Evolutionary conservation across 192 early-diverging fungal genomes (phyloP).

Genomic region (Mortierella alpina): DNA sequence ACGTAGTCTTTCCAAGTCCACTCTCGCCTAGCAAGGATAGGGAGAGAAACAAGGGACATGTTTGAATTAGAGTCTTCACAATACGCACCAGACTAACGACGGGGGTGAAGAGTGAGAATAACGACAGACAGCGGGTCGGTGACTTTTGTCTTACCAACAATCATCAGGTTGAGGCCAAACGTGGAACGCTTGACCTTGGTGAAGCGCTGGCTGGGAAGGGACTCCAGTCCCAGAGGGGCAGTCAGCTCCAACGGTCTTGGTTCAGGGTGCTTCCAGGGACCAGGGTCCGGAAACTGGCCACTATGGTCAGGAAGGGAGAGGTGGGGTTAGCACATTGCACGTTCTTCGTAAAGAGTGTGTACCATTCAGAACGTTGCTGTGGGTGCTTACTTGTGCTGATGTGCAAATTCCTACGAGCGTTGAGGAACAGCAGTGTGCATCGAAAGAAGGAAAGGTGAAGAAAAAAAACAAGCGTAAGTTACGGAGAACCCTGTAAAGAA

Average conservation of each 20-base stretch:
- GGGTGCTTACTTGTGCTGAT: conserved; percentile 64
- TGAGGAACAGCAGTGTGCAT: neutral
- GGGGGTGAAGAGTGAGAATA: neutral
- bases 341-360: neutral
- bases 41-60: neutral
- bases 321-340: neutral
- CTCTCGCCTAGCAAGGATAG: conserved; percentile 81
- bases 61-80: neutral
- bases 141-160: conserved; percentile 77
- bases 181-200: conserved; percentile 72
- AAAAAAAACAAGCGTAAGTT: too few relatives aligned
- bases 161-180: conserved; percentile 95
- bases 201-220: conserved; percentile 77
- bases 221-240: conserved; percentile 75
- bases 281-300: conserved; percentile 78
- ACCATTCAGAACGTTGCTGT: neutral
- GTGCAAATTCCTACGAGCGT: conserved; percentile 61
- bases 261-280: conserved; percentile 86
- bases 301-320: conserved; percentile 25
- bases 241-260: conserved; percentile 64
- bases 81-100: conserved; percentile 4
- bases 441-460: too few relatives aligned
- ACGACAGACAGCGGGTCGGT: neutral
- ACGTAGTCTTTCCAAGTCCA: conserved; percentile 98
- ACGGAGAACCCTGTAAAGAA: too few relatives aligned